A percentile compares a stretch with the other conserved stretches of the same genome.
Evolutionary conservation across 768 basidiomycete species (phyloP).

Genomic region (Coprinopsis cinerea): DNA sequence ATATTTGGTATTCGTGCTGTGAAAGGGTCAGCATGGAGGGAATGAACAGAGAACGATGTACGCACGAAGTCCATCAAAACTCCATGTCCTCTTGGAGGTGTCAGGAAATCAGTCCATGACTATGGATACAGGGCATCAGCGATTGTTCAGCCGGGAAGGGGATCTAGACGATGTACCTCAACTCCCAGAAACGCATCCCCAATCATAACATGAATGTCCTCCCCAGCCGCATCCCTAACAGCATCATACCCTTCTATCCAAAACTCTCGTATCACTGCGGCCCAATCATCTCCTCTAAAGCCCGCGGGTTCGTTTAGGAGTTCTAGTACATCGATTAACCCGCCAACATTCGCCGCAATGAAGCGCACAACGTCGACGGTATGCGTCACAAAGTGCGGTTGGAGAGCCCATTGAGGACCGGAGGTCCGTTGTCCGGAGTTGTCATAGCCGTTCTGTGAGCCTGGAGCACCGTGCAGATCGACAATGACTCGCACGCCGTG

Average conservation of each 20-base stretch:
- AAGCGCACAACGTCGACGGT: slow-evolving; percentile 56
- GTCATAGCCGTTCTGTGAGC: slow-evolving; percentile 63
- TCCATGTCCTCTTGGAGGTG: slow-evolving; percentile 43
- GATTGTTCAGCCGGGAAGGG: slow-evolving; percentile 1
- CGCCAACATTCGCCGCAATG: slow-evolving; percentile 47
- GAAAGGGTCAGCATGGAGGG: not conserved
- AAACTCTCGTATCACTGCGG: slow-evolving; percentile 41
- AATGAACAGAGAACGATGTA: not conserved
- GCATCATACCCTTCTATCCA: slow-evolving; percentile 56
- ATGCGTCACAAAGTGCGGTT: slow-evolving; percentile 40
- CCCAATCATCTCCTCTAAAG: slow-evolving; percentile 38
- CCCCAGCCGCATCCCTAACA: slow-evolving; percentile 45
- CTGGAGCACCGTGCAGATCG: slow-evolving; percentile 73
- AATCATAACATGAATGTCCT: slow-evolving; percentile 57
- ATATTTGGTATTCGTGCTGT: slow-evolving; percentile 72
- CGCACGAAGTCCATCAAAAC: slow-evolving; percentile 64
- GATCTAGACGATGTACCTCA: slow-evolving; percentile 25
- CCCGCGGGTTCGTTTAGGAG: slow-evolving; percentile 67
- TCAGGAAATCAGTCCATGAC: slow-evolving; percentile 59
- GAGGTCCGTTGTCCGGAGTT: slow-evolving; percentile 64
- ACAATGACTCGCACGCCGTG: slow-evolving; percentile 64
- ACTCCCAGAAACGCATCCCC: slow-evolving; percentile 68
- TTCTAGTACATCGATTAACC: slow-evolving; percentile 58
- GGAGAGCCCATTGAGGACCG: slow-evolving; percentile 50
- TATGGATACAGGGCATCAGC: slow-evolving; percentile 18